These are phyloP conservation scores for Cadophora sp. DNA, from an alignment of 2,329 filamentous ascomycete species.

Conservation along the genomic window DNA sequence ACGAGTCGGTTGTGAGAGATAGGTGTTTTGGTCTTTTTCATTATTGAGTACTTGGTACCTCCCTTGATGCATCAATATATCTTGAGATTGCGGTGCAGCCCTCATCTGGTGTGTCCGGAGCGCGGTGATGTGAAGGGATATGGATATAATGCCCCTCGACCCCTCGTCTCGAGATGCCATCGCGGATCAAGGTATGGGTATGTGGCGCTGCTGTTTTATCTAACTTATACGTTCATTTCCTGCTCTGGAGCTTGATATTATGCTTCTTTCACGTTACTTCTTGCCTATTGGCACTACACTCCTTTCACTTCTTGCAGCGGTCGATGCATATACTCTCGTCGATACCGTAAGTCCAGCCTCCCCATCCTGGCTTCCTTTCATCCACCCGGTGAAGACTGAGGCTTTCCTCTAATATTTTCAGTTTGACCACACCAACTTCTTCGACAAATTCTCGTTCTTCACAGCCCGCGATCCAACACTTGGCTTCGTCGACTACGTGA, in stretches of 20 bases:
- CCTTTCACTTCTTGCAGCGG: not conserved
- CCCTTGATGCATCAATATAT: not conserved
- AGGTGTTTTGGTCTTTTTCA: not conserved
- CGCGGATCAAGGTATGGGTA: not conserved
- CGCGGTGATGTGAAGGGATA: not conserved
- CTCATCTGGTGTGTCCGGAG: not conserved
- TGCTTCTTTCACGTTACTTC: not conserved
- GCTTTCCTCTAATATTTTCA: not conserved
- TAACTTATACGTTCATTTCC: not conserved
- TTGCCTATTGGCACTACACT: constrained; percentile 3
- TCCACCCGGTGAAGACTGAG: no score
- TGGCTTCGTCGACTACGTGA: constrained; percentile 76
- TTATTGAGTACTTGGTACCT: no score
- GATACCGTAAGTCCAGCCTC: not conserved
- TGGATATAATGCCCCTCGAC: not conserved
- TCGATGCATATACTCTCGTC: constrained; percentile 7
- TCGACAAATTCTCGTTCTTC: constrained; percentile 62
- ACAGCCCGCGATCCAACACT: constrained; percentile 69
- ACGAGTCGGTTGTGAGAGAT: not conserved
- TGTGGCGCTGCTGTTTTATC: not conserved
- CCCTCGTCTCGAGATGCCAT: not conserved
- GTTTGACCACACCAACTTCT: constrained; percentile 52
- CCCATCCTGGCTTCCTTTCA: not conserved
- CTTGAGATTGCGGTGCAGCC: not conserved
- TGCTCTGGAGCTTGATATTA: not conserved